Base-by-base conservation (phyloP, 768 basidiomycete genomes). In the Leccinum incarnatum region DNA sequence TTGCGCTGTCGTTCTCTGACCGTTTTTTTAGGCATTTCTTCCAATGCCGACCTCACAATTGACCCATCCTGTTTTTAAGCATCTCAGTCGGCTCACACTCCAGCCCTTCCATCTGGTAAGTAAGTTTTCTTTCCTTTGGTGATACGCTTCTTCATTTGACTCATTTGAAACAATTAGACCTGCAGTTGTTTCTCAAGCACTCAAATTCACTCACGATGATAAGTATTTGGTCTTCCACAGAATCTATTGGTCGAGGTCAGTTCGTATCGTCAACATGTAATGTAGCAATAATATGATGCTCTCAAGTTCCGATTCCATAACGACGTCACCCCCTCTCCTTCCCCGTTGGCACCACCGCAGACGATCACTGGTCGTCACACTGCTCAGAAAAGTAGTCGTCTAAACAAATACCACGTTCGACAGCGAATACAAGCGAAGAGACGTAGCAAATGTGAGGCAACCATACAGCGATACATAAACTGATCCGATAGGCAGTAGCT, bases 221-320 rank as follows among this genome's bases (percentile, higher is more conserved):
- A 77, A 79, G 37, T 80, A 55, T 93, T 86, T 68, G 92, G 93
- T 50, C 70, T 92, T 15, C 91, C 93, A 0, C 83, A 81, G 60
- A 84, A 82, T 58, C 67, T 91, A 59, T 74, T 87, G 29, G 75
- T 90, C 53, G 91, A 94, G 77, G 91, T 91, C 46, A 21, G 81
- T 73, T 11, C 3, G 37, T 49, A 25, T 51, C 17, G 12, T 49
- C 2, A 2, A 46, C 19, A 14, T 30, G 19, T 14, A 27, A 27
- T 21, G 5, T 46, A 5, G 11, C 14, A 51, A 36, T 11, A 21
- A 25, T 23, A 17, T 15, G 32, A 49, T n/a, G 9, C 7, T 47
- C 19, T 54, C 42, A 10, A 4, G 30, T 30, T 1, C 1, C 10
- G 30, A 30, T 30, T 32, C 30, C 11, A 32, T 32, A 32, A 32